Evolutionary conservation across 805 yeast species (phyloP).

Genomic region (Monosporozyma solicola): DNA sequence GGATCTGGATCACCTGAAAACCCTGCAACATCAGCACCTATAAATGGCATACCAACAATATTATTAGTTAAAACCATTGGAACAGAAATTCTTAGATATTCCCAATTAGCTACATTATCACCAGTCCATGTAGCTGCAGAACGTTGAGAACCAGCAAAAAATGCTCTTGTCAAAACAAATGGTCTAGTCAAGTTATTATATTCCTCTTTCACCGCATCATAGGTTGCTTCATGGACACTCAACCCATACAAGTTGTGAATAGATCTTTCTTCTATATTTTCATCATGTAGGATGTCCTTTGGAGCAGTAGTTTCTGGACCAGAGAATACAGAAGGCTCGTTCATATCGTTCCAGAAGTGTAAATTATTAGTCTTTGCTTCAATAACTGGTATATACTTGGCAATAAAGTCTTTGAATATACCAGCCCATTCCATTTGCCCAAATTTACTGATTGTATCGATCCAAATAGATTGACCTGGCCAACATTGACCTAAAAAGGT

Average conservation of each 20-base stretch:
- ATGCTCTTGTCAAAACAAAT: constrained; percentile 78
- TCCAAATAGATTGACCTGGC: constrained; percentile 97
- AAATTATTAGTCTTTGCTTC: constrained; percentile 43
- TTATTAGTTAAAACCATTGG: constrained; percentile 85
- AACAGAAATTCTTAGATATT: constrained; percentile 63
- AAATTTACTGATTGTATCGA: constrained; percentile 67
- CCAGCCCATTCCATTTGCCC: constrained; percentile 54
- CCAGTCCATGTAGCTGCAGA: constrained; percentile 97
- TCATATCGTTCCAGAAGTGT: constrained; percentile 96
- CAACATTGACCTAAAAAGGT: constrained; percentile 84
- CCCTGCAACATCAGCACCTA: constrained; percentile 97
- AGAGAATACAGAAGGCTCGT: constrained; percentile 89
- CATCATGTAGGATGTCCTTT: constrained; percentile 68
- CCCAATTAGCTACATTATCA: constrained; percentile 92
- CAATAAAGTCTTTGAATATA: constrained; percentile 40
- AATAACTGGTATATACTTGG: constrained; percentile 19
- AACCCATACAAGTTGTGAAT: constrained; percentile 81
- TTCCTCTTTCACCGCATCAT: constrained; percentile 50
- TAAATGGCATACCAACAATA: constrained; percentile 79
- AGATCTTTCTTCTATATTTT: constrained; percentile 83
- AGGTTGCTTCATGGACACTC: constrained; percentile 73
- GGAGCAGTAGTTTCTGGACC: constrained; percentile 94
- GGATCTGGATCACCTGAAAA: constrained; percentile 83
- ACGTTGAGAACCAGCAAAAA: constrained; percentile 84
- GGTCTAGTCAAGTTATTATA: constrained; percentile 52